These are phyloP conservation scores for Yamadazyma takamatsuzukensis DNA, from an alignment of 805 yeast genomes.

Conservation along the genomic window DNA sequence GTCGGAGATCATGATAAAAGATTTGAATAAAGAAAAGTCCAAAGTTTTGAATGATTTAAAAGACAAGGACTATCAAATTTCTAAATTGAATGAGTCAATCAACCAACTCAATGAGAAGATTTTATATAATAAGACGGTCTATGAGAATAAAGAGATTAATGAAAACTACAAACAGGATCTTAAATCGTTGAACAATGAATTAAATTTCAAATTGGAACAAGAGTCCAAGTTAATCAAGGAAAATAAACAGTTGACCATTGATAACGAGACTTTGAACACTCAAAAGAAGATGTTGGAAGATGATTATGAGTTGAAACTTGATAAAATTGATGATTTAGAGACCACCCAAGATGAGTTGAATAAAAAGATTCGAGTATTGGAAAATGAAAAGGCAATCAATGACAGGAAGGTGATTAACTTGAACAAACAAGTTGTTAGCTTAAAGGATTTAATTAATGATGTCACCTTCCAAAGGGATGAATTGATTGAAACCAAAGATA, in stretches of 20 bases:
- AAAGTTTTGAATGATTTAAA: conserved; percentile 54
- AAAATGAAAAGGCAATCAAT: conserved; percentile 29
- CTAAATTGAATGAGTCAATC: conserved; percentile 46
- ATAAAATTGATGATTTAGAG: conserved; percentile 40
- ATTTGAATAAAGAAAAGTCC: conserved; percentile 47
- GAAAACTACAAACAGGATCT: conserved; percentile 51
- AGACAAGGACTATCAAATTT: conserved; percentile 53
- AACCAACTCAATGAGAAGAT: conserved; percentile 54
- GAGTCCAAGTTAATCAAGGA: conserved; percentile 68
- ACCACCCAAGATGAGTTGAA: conserved; percentile 21
- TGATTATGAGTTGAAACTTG: conserved; percentile 34
- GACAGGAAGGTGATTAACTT: conserved; percentile 35
- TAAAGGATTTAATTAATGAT: conserved; percentile 59
- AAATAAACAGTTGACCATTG: conserved; percentile 57
- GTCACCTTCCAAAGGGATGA: conserved; percentile 61
- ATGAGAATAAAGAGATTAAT: conserved; percentile 37
- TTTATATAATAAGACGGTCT: conserved; percentile 46
- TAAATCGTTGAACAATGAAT: conserved; percentile 48
- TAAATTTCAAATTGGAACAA: conserved; percentile 52
- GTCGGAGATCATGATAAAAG: conserved; percentile 51
- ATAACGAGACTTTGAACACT: conserved; percentile 45
- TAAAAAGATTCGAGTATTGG: conserved; percentile 26
- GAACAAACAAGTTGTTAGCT: conserved; percentile 49
- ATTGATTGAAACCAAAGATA: conserved; percentile 39
- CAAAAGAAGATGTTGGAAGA: conserved; percentile 23